Evolutionary conservation across 768 basidiomycete species (phyloP), one percentile per base, ranked within the genome.

Genomic region (Cantharellus cinnabarinus): DNA sequence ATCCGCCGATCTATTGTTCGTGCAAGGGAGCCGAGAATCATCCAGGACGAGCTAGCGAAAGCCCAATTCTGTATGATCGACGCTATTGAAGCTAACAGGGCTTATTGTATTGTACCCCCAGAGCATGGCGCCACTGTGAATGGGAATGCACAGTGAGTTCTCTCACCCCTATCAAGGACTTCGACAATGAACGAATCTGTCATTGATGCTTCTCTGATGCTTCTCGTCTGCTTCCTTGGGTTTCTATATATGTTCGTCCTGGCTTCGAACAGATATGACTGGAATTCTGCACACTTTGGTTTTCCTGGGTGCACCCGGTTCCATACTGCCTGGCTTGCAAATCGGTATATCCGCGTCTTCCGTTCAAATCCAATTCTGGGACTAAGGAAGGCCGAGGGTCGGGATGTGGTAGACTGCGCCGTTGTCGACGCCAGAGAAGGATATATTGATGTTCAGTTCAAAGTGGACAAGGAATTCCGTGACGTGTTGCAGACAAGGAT

Each of bases 221-320:
- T 29, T 29, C 20, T 29, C 20, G 20, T 29, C 20, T 29, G 20
- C 20, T 29, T 29, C 20, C 20, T 29, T 29, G 20, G 20, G 20
- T 29, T 29, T 48, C 44, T 48, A 48, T 0, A 29, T 48, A 48
- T 48, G 10, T 48, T 48, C 44, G 44, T 29, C 44, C 44, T 10
- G 29, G 10, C 44, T 48, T 29, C 29, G 44, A 3, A 52, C 20
- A 62, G 62, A 4, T 44, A 42, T 56, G 61, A 62, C 37, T 62
- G 61, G 55, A 62, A 61, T 52, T 62, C 51, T 20, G 61, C 55
- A 14, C 62, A 62, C 38, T 62, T 62, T 62, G 62, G 62, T 20
- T 62, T 57, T 41, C 59, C 59, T 20, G 61, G 61, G 2, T 41
- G 41, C n/a, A 29, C 62, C 42, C 50, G 60, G 20, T 61, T 57